Evolutionary conservation across 352 stramenopile genomes (phyloP).

Genomic region (Saprolegnia diclina): DNA sequence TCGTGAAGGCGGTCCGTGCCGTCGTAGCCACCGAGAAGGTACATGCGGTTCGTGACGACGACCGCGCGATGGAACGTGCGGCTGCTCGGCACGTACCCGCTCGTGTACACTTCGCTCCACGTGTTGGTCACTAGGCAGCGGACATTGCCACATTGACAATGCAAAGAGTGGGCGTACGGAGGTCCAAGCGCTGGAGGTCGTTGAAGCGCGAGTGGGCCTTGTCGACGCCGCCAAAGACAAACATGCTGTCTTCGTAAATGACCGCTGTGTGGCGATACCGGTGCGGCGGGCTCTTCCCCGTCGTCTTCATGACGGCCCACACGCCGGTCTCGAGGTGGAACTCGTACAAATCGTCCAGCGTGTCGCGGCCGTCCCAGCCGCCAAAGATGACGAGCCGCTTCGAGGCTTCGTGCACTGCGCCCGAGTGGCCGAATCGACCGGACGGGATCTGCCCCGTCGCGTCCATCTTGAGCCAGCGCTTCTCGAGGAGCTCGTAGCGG

Average conservation of each 20-base stretch:
- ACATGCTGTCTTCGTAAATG: slow-evolving; percentile 81
- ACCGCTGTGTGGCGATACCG: slow-evolving; percentile 82
- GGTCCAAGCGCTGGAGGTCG: slow-evolving; percentile 71
- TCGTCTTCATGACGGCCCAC: slow-evolving; percentile 60
- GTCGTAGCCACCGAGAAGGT: slow-evolving; percentile 81
- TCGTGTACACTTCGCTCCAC: slow-evolving; percentile 80
- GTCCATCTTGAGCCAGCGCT: slow-evolving; percentile 51
- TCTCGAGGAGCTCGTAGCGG: slow-evolving; percentile 54
- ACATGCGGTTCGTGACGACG: slow-evolving; percentile 77
- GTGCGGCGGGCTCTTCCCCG: slow-evolving; percentile 53
- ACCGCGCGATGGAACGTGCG: slow-evolving; percentile 84
- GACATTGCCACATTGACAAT: background rate
- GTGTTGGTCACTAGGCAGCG: slow-evolving; percentile 51
- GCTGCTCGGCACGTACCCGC: slow-evolving; percentile 71
- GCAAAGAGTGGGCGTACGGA: slow-evolving; percentile 37
- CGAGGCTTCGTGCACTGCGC: slow-evolving; percentile 57
- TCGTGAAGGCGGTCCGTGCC: slow-evolving; percentile 78
- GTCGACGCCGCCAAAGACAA: slow-evolving; percentile 86
- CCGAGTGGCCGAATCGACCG: slow-evolving; percentile 76
- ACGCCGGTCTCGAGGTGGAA: slow-evolving; percentile 64
- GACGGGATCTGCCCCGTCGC: slow-evolving; percentile 45
- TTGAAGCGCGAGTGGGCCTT: slow-evolving; percentile 86
- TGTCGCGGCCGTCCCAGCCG: slow-evolving; percentile 82
- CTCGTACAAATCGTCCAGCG: slow-evolving; percentile 76
- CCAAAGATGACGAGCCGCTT: slow-evolving; percentile 81